Base-by-base conservation (phyloP, 257 asterid species). In the Forsythia suspensa region DNA sequence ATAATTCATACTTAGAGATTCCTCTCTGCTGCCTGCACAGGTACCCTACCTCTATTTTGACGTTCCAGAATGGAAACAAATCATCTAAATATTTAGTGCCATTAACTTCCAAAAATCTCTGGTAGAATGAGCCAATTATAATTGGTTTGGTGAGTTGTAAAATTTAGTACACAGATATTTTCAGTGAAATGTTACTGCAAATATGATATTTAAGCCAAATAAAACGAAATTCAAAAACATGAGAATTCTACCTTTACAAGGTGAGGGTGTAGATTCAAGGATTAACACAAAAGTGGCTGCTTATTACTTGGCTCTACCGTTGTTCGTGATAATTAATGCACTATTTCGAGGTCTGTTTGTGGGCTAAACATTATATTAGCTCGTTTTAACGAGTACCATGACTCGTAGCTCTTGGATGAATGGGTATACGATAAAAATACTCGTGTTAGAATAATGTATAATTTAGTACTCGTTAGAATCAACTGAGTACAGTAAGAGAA, bases 1-100 rank as follows among this genome's bases (percentile, higher is more conserved):
- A 29, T 29, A 29, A 72, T 65, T 76, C 80, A 63, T 21, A 11
- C 9, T 3, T 29, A 63, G 0, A 63, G 70, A 63, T 63, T 63
- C 70, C 39, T 63, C 41, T 39, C 79, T 82, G 79, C 84, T 75
- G 80, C 61, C 75, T 79, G 66, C 34, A 77, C 72, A 82, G 81
- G 77, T 83, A 81, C 16, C 59, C 59, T 51, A 15, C 91, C 77
- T 83, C 76, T 75, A 73, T 72, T 82, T 82, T 82, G 55, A 82
- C 72, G 70, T 63, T 63, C 70, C 38, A 63, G 66, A 66, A 79
- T 24, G 71, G 77, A 44, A 79, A 71, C 85, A 75, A 71, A 57
- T 72, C 75, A n/a, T 74, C 66, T 67, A 61, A 76, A 34, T 48
- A 69, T 75, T 66, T 76, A 71, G 76, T 59, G 63, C 85, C 82